Evolutionary conservation across 805 yeast species (phyloP), one percentile per base, ranked within the genome.

Genomic region (Zygosaccharomyces pseudorouxii): DNA sequence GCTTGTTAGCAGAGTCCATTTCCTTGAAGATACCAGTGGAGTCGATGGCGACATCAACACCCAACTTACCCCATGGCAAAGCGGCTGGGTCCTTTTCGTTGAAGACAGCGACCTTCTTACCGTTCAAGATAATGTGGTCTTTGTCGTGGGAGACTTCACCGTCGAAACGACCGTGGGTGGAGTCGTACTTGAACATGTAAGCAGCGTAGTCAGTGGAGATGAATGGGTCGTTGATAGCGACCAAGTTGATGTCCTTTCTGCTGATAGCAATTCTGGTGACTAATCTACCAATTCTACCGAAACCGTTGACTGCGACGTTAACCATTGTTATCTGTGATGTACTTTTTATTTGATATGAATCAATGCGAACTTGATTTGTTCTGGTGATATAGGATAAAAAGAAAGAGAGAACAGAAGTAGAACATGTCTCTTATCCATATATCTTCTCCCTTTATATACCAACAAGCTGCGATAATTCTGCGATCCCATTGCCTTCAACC

Each of bases 21-120:
- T 73, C 77, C 75, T 80, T 81, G 81, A 80, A 81, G 59, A 81
- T 80, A 76, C 86, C 86, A 55, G 86, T 81, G 64, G 86, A 80
- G 72, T 81, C 86, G 60, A 81, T 74, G 58, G 81, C 86, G 69
- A 69, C 77, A 60, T 81, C 85, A 53, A 81, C 78, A 64, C 78
- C 77, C 46, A 70, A 63, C 62, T 77, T 74, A 59, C 82, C 85
- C 86, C 86, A 81, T 71, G 86, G 86, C 59, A 81, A 77, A 59
- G 72, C 62, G 59, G 80, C 76, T 64, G 86, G 86, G 75, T 81
- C 86, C 67, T 79, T 76, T 71, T 80, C 85, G 66, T 79, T 79
- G 77, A 69, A 79, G 56, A 79, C 80, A 55, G 67, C 70, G 57
- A 74, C 68, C 62, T 65, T 58, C 50, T 69, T 55, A 61, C 82